Conservation (phyloP, 805 yeast species). For the Monosporozyma aerobia region DNA sequence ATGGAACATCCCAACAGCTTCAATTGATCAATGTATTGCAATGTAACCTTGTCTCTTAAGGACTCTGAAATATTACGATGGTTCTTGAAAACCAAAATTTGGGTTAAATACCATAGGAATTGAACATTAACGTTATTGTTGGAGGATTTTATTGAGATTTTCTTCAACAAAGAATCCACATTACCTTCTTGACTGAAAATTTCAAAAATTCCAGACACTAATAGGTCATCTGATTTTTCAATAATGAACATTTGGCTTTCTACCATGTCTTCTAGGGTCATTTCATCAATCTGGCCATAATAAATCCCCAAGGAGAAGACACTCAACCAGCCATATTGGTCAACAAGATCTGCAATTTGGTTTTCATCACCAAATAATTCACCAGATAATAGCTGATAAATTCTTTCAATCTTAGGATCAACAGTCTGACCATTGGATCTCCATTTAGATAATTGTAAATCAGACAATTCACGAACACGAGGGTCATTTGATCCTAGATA, state of each 20-base stretch:
- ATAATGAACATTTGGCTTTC: slow-evolving; percentile 8
- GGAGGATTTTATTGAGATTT: neutral
- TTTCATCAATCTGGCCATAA: slow-evolving; percentile 45
- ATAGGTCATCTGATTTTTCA: slow-evolving; percentile 4
- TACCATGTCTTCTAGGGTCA: slow-evolving; percentile 28
- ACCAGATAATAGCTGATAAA: slow-evolving; percentile 60
- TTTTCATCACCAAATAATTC: slow-evolving; percentile 26
- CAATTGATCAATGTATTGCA: slow-evolving; percentile 44
- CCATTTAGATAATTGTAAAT: slow-evolving; percentile 63
- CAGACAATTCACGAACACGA: slow-evolving; percentile 46
- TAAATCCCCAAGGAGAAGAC: slow-evolving; percentile 50
- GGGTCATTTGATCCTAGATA: slow-evolving; percentile 63
- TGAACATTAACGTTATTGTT: slow-evolving; percentile 24
- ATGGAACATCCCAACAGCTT: slow-evolving; percentile 39
- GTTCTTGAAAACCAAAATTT: slow-evolving; percentile 34
- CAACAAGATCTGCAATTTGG: slow-evolving; percentile 29
- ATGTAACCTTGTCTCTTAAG: slow-evolving; percentile 33
- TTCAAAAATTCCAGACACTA: slow-evolving; percentile 10
- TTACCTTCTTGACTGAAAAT: slow-evolving; percentile 11
- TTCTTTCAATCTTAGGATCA: slow-evolving; percentile 46
- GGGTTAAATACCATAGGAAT: slow-evolving; percentile 45
- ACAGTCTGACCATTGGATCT: slow-evolving; percentile 31
- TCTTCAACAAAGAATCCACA: slow-evolving; percentile 8
- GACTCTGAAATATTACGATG: slow-evolving; percentile 18
- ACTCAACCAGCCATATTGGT: slow-evolving; percentile 57